phyloP scores from a whole-genome alignment of 2,329 filamentous ascomycete species.

The Lachnellula occidentalis region DNA sequence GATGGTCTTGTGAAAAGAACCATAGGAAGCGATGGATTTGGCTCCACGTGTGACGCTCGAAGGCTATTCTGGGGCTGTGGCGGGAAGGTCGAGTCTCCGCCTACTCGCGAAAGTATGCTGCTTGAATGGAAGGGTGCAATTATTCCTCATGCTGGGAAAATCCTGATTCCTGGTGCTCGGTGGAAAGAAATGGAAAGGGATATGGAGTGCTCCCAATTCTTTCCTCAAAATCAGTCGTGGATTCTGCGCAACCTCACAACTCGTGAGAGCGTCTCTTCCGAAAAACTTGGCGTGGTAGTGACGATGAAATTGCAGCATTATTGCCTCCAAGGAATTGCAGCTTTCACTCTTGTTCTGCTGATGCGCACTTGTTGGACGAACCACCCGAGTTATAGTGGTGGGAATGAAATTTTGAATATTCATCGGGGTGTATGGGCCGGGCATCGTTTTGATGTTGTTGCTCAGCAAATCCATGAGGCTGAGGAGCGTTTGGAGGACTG shows the following conservation, averaged over 20 bases:
- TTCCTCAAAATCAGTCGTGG: background rate
- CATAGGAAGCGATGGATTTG: background rate
- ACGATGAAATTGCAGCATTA: background rate
- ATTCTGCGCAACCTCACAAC: slow-evolving; percentile 1
- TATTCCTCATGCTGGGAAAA: background rate
- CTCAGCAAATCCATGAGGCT: background rate
- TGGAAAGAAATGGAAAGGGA: background rate
- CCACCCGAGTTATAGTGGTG: background rate
- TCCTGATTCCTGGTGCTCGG: background rate
- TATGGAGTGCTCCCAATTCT: background rate
- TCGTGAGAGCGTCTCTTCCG: background rate
- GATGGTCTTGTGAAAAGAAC: background rate
- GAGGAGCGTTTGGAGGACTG: background rate
- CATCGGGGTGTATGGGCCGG: slow-evolving; percentile 1
- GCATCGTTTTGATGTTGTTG: slow-evolving; percentile 9
- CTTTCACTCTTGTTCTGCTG: background rate
- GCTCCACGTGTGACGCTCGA: background rate
- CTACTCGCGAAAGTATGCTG: background rate
- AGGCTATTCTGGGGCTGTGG: background rate
- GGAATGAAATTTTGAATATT: background rate
- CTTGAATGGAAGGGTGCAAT: background rate
- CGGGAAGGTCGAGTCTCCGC: background rate
- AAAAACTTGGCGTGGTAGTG: background rate
- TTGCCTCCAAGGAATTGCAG: background rate
- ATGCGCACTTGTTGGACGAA: background rate